Evolutionary conservation across 2,329 filamentous ascomycete genomes (phyloP).

Genomic region (Apiospora koreana): DNA sequence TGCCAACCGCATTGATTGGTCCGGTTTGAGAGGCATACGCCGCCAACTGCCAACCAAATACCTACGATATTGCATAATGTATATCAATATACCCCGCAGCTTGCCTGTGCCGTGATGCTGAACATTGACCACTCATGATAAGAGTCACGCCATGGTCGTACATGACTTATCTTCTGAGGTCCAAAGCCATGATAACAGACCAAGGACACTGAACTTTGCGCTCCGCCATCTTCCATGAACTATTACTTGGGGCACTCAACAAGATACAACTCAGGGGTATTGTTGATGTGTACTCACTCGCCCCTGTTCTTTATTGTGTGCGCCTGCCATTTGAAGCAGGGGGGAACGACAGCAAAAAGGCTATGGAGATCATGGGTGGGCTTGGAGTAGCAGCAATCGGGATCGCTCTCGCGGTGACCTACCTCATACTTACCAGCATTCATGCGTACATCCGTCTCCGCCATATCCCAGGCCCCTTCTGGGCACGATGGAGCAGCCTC

Average conservation of each 20-base stretch:
- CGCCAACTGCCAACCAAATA: background rate
- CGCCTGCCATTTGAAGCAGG: background rate
- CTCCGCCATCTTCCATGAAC: background rate
- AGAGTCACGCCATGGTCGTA: background rate
- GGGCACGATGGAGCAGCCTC: constrained; percentile 2
- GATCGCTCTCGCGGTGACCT: background rate
- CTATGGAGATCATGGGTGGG: background rate
- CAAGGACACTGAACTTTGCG: no score
- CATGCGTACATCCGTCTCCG: background rate
- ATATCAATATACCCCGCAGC: background rate
- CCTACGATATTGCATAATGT: background rate
- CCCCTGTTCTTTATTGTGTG: background rate
- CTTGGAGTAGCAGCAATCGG: background rate
- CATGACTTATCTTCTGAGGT: background rate
- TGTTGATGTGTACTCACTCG: background rate
- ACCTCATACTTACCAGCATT: background rate
- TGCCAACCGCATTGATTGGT: background rate
- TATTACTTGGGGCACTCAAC: no score
- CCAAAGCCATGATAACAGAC: background rate
- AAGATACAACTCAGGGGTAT: background rate
- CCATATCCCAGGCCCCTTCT: constrained; percentile 3
- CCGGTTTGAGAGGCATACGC: background rate
- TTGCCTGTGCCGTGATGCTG: background rate
- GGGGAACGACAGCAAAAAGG: background rate
- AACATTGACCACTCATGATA: background rate